phyloP scores from a whole-genome alignment of 176 grass and related monocot species.

The Rhipidocladum racemiflorum region DNA sequence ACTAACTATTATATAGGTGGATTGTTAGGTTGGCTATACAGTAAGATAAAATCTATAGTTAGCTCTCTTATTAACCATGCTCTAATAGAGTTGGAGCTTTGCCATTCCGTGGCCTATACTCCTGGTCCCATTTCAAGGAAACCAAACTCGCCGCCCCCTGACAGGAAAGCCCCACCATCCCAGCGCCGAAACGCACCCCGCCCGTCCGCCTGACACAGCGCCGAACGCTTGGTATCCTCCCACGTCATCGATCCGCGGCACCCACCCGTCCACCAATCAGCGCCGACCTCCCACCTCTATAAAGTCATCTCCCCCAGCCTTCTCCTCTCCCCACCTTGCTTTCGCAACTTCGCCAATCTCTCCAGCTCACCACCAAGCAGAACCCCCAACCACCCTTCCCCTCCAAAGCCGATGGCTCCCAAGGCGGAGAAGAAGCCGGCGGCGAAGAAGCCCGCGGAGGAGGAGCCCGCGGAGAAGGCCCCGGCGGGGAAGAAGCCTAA shows the following conservation, averaged over 20 bases:
- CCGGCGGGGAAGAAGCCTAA: constrained; percentile 38
- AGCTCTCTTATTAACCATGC: too few species aligned
- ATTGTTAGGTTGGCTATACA: too few species aligned
- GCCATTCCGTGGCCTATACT: too few species aligned
- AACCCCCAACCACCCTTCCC: background rate
- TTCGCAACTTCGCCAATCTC: too few species aligned
- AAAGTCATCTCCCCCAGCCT: background rate
- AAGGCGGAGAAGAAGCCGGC: constrained; percentile 35
- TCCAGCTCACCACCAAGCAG: background rate
- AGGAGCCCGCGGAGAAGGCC: constrained; percentile 24
- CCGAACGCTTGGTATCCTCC: rapidly evolving
- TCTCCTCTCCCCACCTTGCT: background rate
- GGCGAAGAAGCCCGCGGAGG: constrained; percentile 40
- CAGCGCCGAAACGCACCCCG: background rate
- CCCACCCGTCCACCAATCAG: constrained; percentile 6
- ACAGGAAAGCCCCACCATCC: too few species aligned
- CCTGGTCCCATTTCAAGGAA: too few species aligned
- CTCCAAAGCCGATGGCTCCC: constrained; percentile 4
- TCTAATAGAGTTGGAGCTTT: too few species aligned
- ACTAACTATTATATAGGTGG: too few species aligned
- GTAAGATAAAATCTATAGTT: too few species aligned
- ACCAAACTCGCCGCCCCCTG: too few species aligned
- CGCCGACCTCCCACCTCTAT: background rate
- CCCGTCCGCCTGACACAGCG: background rate
- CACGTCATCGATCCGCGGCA: constrained; percentile 11